Evolutionary conservation across 345 rosid species (phyloP).

Genomic region (Eucalyptus sideroxylon): DNA sequence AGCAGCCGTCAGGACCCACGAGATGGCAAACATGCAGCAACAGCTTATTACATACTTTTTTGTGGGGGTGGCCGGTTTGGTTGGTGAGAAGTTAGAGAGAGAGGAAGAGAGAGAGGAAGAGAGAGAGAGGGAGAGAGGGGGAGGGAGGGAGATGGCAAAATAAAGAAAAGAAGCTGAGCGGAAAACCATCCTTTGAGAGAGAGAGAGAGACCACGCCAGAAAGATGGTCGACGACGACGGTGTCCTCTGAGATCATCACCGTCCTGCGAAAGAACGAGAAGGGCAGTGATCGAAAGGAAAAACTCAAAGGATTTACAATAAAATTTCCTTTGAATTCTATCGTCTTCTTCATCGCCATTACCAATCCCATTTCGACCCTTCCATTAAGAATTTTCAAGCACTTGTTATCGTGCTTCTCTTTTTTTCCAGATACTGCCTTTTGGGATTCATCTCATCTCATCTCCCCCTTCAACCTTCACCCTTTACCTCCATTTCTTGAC

Average conservation of each 20-base stretch:
- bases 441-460: not conserved
- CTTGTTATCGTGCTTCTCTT: not conserved
- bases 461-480: not conserved
- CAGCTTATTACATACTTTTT: not conserved
- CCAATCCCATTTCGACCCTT: not conserved
- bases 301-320: not conserved
- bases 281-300: conserved; percentile 29
- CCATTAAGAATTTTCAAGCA: not conserved
- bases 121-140: not conserved
- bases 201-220: not conserved
- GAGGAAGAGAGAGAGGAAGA: not conserved
- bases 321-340: not conserved
- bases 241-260: conserved; percentile 66
- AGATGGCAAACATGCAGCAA: not conserved
- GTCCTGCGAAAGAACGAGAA: not conserved
- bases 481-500: not conserved
- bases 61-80: not conserved
- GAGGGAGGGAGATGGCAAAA: not conserved
- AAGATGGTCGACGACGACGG: conserved; percentile 47
- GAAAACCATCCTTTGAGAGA: not conserved
- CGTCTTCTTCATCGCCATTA: not conserved
- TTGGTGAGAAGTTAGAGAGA: not conserved
- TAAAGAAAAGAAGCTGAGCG: not conserved
- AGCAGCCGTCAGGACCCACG: not conserved
- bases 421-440: not conserved